Conservation (phyloP, 495 filamentous ascomycete genomes). For the Evernia prunastri region DNA sequence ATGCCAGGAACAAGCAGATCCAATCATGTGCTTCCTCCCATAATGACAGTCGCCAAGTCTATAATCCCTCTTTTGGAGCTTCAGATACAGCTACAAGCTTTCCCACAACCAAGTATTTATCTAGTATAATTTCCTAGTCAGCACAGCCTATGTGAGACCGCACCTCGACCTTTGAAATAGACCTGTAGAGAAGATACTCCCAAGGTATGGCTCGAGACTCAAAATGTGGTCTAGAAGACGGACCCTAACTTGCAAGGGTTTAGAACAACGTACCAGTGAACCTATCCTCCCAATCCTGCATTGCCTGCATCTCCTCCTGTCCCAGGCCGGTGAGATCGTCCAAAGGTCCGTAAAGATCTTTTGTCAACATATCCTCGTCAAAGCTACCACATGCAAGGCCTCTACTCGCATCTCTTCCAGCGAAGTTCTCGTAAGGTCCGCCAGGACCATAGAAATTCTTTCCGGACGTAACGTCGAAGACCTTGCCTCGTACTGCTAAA, state of each 20-base stretch:
- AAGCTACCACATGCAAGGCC: conserved; percentile 90
- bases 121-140: conserved; percentile 26
- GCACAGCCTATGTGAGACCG: background rate
- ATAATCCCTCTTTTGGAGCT: conserved; percentile 37
- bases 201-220: background rate
- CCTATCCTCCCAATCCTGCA: conserved; percentile 85
- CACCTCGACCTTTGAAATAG: background rate
- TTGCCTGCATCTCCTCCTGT: conserved; percentile 69
- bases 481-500: conserved; percentile 72
- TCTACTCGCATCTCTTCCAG: conserved; percentile 85
- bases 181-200: background rate
- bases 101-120: conserved; percentile 95
- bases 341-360: conserved; percentile 79
- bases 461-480: conserved; percentile 83
- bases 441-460: conserved; percentile 91
- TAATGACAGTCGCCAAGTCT: background rate
- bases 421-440: conserved; percentile 90
- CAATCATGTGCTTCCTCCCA: background rate
- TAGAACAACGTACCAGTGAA: conserved; percentile 43
- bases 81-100: conserved; percentile 70
- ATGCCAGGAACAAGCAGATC: background rate
- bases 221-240: background rate
- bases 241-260: background rate
- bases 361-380: conserved; percentile 92
- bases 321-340: conserved; percentile 73